Base-by-base conservation (phyloP, 1,139 yeast genomes). In the Geotrichum carabidarum region DNA sequence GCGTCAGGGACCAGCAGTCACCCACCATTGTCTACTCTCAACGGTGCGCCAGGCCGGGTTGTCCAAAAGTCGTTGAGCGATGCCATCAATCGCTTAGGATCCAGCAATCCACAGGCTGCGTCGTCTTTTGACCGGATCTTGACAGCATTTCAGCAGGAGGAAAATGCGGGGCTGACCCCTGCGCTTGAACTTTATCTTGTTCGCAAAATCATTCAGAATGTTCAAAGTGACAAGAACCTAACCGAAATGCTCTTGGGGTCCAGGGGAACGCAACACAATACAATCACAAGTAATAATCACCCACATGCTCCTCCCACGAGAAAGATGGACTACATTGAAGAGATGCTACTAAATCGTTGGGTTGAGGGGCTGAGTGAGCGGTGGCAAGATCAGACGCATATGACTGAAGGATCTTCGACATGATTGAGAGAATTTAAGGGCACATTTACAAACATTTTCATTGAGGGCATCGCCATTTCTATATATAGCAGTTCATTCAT, bases 261-360 rank as follows among this genome's bases (percentile, higher is more conserved):
- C 31, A 51, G 14, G 12, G 49, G 43, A 27, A 42, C 31, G n/a
- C 40, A 44, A 43, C 27, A 42, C 44, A 30, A 44, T 44, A 5
- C 32, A 36, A 35, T 51, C 48, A 8, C 48, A 36, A n/a, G 12
- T 4, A n/a, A 44, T 8, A 9, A 8, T 27, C 15, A 27, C 35
- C 38, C 9, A 27, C 8, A n/a, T 14, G 31, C 38, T 4, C 30
- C 9, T 3, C 11, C 51, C 22, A 36, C 38, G 17, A 57, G 68
- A 18, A 60, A 61, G 82, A 86, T 73, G 31, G 79, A 77, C 58
- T 73, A 73, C 31, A 73, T 77, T 4, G 82, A 78, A 59, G 77
- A 77, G 55, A 61, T 78, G 50, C 62, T 77, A 36, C 62, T 77
- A 43, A 71, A 73, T 36, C 67, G 80, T 41, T 78, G 81, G 81